Conservation (phyloP, 805 yeast species). For the Suhomyces tanzawaensis region DNA sequence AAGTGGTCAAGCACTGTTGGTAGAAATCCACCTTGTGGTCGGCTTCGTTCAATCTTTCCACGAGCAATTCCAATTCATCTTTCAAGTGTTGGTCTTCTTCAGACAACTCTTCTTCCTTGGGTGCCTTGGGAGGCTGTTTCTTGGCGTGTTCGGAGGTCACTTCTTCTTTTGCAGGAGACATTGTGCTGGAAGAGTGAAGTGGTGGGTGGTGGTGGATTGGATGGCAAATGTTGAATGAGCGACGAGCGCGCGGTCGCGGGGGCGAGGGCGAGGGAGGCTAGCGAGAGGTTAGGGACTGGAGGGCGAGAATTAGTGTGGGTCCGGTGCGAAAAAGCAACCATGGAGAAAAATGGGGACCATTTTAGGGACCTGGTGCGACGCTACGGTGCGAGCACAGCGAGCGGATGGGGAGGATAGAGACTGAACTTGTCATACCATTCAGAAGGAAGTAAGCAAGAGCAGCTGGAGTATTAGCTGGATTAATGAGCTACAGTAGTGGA, state of each 20-base stretch:
- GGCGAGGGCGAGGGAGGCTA: neutral
- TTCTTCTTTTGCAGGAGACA: constrained; percentile 38
- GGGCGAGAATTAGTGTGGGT: no score
- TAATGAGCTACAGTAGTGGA: no score
- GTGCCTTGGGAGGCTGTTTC: constrained; percentile 32
- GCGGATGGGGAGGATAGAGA: no score
- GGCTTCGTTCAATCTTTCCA: constrained; percentile 67
- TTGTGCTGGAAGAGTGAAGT: constrained; percentile 11
- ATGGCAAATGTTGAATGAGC: constrained; percentile 3
- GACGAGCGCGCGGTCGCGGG: neutral
- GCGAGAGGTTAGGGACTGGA: neutral
- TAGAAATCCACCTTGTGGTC: constrained; percentile 55
- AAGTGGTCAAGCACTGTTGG: constrained; percentile 44
- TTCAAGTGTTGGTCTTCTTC: constrained; percentile 92
- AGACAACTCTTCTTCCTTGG: constrained; percentile 74
- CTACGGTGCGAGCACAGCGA: no score
- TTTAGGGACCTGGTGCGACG: no score
- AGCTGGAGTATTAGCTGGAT: no score
- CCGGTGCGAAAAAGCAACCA: no score
- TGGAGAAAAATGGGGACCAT: no score
- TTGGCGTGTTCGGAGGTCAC: constrained; percentile 18
- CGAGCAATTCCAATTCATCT: constrained; percentile 80
- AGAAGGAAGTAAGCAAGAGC: no score
- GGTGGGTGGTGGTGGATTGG: constrained; percentile 1
- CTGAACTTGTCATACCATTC: no score